Conservation (phyloP, 2,329 filamentous ascomycete genomes). For the Arthrobotrys conoides region DNA sequence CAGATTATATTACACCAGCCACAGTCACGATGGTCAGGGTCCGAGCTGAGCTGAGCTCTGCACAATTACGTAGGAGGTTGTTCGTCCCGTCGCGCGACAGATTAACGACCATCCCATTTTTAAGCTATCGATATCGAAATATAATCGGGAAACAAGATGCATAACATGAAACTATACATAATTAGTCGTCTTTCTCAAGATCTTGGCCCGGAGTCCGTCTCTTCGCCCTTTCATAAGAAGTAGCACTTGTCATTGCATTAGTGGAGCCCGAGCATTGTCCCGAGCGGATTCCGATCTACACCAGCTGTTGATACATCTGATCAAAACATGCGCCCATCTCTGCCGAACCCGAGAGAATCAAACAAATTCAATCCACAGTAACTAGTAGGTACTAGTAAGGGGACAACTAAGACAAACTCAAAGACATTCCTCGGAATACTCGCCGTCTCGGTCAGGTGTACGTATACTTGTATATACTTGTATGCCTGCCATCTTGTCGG, state of each 20-base stretch:
- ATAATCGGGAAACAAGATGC: background rate
- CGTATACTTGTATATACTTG: background rate
- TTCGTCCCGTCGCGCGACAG: conserved; percentile 25
- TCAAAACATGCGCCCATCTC: conserved; percentile 29
- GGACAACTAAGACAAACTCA: conserved; percentile 19
- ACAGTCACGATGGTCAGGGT: conserved; percentile 31
- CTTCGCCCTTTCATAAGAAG: background rate
- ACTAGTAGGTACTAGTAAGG: background rate
- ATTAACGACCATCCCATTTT: background rate
- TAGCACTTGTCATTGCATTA: no score
- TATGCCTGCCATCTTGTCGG: no score
- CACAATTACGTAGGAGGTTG: conserved; percentile 41
- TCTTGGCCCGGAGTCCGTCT: background rate
- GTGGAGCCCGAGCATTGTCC: conserved; percentile 51
- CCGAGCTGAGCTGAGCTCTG: conserved; percentile 24
- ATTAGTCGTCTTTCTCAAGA: background rate
- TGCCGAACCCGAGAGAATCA: conserved; percentile 6
- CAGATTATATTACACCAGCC: no score
- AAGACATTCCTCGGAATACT: conserved; percentile 20
- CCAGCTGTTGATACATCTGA: conserved; percentile 25
- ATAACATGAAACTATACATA: background rate
- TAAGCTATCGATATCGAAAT: background rate
- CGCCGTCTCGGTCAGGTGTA: conserved; percentile 2
- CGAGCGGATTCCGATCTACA: conserved; percentile 40
- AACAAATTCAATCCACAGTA: background rate